These are phyloP conservation scores for Tolypocladium ophioglossoides DNA, from an alignment of 2,329 filamentous ascomycete species.

Conservation along the genomic window DNA sequence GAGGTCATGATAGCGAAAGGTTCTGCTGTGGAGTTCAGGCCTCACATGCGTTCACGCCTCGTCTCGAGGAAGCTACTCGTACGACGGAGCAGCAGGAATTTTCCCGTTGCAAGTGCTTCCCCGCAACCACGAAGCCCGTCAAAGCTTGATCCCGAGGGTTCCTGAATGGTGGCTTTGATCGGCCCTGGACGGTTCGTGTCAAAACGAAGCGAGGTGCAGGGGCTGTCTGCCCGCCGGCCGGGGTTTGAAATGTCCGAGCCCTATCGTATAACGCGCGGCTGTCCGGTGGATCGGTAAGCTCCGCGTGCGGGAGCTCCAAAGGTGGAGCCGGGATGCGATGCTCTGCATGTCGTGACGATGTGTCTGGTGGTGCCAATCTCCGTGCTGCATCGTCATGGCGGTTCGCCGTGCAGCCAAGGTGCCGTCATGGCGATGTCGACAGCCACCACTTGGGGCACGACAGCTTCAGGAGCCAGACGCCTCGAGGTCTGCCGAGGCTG, in stretches of 20 bases:
- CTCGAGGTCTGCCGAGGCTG: neutral
- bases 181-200: neutral
- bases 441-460: neutral
- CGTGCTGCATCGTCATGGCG: neutral
- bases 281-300: neutral
- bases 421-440: neutral
- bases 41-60: neutral
- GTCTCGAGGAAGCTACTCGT: neutral
- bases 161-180: neutral
- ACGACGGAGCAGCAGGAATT: neutral
- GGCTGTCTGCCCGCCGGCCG: neutral
- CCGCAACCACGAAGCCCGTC: neutral
- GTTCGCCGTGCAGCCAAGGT: neutral
- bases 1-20: neutral
- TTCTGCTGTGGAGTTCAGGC: neutral
- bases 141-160: neutral
- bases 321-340: neutral
- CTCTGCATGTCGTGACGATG: neutral
- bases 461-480: neutral
- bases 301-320: neutral
- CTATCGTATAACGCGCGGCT: neutral
- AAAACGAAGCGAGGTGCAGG: neutral
- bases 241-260: neutral
- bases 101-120: neutral
- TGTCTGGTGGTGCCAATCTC: neutral